Evolutionary conservation across 1,139 yeast species (phyloP).

Genomic region (Saccharomyces pastorianus): DNA sequence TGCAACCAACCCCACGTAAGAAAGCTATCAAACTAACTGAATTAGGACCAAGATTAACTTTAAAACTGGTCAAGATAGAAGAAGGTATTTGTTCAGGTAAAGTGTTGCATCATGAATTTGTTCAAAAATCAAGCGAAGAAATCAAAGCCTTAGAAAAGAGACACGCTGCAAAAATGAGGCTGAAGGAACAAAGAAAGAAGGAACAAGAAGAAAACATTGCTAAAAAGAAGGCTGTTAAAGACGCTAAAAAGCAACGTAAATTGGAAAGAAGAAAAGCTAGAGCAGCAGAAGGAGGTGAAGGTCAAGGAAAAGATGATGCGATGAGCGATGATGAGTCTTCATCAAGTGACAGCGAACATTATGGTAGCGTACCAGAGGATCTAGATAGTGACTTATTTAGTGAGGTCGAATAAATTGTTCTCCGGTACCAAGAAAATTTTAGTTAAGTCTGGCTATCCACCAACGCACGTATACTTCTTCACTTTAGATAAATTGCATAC

Average conservation of each 20-base stretch:
- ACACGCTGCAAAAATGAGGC: conserved; percentile 53
- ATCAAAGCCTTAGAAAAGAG: conserved; percentile 52
- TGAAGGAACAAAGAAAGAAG: conserved; percentile 65
- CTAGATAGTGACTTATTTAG: conserved; percentile 38
- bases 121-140: conserved; percentile 57
- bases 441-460: background rate
- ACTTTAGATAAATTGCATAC: background rate
- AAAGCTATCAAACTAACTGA: conserved; percentile 90
- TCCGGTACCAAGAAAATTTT: background rate
- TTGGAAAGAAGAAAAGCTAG: conserved; percentile 46
- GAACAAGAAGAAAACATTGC: conserved; percentile 75
- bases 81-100: conserved; percentile 86
- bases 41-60: conserved; percentile 81
- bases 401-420: conserved; percentile 30
- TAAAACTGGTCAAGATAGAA: conserved; percentile 77
- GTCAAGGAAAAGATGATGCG: conserved; percentile 18
- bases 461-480: background rate
- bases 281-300: conserved; percentile 24
- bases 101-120: conserved; percentile 69
- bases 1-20: conserved; percentile 40
- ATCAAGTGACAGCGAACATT: conserved; percentile 23
- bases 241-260: conserved; percentile 66
- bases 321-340: conserved; percentile 12
- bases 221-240: conserved; percentile 65
- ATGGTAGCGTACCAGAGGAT: conserved; percentile 36